phyloP scores from a whole-genome alignment of 805 yeast genomes.

The Pichia heedii region DNA sequence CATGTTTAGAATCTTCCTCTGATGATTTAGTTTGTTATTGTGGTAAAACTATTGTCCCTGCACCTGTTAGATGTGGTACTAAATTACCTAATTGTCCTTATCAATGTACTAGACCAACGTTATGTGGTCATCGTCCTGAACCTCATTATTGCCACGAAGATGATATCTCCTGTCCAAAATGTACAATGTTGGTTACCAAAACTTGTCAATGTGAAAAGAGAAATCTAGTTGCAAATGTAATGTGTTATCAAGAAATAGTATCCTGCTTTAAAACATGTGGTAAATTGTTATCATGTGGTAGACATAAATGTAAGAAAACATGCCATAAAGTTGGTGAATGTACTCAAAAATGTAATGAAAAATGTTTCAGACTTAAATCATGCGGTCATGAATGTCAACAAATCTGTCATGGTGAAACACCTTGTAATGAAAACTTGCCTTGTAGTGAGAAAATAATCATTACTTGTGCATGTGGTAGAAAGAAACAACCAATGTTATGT shows the following conservation, averaged over 20 bases:
- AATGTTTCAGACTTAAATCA: slow-evolving; percentile 45
- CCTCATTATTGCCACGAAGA: slow-evolving; percentile 72
- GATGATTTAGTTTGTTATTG: slow-evolving; percentile 76
- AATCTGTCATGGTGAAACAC: slow-evolving; percentile 48
- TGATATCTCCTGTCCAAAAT: slow-evolving; percentile 59
- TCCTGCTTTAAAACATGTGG: slow-evolving; percentile 66
- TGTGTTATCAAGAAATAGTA: slow-evolving; percentile 59
- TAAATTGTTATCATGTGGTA: slow-evolving; percentile 36
- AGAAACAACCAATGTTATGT: slow-evolving; percentile 42
- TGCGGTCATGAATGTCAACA: slow-evolving; percentile 65
- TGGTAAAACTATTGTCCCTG: slow-evolving; percentile 66
- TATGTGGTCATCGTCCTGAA: slow-evolving; percentile 67
- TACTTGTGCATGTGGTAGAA: slow-evolving; percentile 59
- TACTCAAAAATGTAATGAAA: slow-evolving; percentile 44
- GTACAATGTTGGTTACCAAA: slow-evolving; percentile 40
- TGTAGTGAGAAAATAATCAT: slow-evolving; percentile 46
- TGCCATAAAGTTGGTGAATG: slow-evolving; percentile 58
- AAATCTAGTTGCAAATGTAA: slow-evolving; percentile 44
- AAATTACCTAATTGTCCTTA: slow-evolving; percentile 52
- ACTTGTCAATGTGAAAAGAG: slow-evolving; percentile 25
- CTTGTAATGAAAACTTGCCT: slow-evolving; percentile 42
- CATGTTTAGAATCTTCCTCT: slow-evolving; percentile 72
- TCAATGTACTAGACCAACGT: slow-evolving; percentile 47
- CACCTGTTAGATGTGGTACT: slow-evolving; percentile 83
- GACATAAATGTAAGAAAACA: slow-evolving; percentile 40